Evolutionary conservation across 1,284 basidiomycete genomes (phyloP).

Genomic region (Trametes versicolor): DNA sequence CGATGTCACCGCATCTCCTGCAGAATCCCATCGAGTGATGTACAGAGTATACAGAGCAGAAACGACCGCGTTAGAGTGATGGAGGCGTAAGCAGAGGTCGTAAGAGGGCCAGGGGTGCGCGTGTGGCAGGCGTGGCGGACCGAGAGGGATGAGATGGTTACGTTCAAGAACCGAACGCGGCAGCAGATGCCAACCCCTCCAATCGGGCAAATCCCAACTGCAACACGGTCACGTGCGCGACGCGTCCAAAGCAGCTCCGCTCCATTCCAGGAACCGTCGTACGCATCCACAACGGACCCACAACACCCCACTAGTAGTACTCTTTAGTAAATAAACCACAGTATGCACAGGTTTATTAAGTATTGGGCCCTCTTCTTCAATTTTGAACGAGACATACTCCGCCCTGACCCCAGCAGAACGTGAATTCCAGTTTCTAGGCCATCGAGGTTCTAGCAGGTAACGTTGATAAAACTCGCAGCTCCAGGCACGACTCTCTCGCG

Average conservation of each 20-base stretch:
- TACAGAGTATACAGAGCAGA: slow-evolving; percentile 19
- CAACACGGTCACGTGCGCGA: slow-evolving; percentile 37
- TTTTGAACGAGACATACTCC: background rate
- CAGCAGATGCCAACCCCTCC: slow-evolving; percentile 14
- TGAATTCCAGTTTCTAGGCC: background rate
- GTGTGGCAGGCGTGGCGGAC: background rate
- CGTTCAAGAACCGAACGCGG: slow-evolving; percentile 6
- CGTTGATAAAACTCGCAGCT: background rate
- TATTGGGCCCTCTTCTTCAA: background rate
- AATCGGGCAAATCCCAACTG: slow-evolving; percentile 30
- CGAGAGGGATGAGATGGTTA: slow-evolving; percentile 1
- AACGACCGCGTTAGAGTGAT: slow-evolving; percentile 16
- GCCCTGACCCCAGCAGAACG: background rate
- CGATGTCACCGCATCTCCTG: slow-evolving; percentile 83
- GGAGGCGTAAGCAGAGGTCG: slow-evolving; percentile 14
- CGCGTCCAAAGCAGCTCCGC: slow-evolving; percentile 16
- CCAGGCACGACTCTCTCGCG: background rate
- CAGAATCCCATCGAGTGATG: slow-evolving; percentile 75
- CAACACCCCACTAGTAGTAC: too few relatives aligned
- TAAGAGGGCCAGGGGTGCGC: slow-evolving; percentile 12
- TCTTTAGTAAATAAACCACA: too few relatives aligned
- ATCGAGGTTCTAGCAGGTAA: background rate
- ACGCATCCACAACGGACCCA: too few relatives aligned
- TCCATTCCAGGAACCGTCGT: background rate
- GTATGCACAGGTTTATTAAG: too few relatives aligned